phyloP scores from a whole-genome alignment of 306 rosid genomes.

The Cucurbita moschata region DNA sequence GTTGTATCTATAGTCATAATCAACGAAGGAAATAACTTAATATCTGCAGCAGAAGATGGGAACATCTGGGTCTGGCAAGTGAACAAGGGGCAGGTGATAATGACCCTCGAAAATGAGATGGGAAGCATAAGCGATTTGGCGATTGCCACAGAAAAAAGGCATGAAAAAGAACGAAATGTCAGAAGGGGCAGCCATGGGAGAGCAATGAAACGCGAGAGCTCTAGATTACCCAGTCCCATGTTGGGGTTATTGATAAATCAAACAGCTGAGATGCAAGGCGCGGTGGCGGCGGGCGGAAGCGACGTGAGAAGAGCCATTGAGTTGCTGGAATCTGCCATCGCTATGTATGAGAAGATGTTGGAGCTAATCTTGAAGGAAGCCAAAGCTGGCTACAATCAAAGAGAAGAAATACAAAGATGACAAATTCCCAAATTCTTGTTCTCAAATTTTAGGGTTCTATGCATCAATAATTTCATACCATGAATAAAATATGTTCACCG shows the following conservation, averaged over 20 bases:
- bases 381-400: conserved; percentile 5
- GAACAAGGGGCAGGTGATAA: conserved; percentile 21
- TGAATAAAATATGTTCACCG: too few relatives aligned
- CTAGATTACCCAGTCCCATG: conserved; percentile 12
- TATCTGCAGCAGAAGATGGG: conserved; percentile 67
- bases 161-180: neutral
- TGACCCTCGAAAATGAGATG: conserved; percentile 20
- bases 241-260: conserved; percentile 13
- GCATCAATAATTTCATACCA: neutral
- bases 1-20: conserved; percentile 29
- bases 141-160: conserved; percentile 11
- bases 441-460: neutral
- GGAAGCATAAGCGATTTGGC: conserved; percentile 41
- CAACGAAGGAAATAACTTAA: conserved; percentile 35
- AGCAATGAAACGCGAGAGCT: neutral
- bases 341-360: conserved; percentile 45
- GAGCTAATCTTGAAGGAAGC: conserved; percentile 56
- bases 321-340: conserved; percentile 51
- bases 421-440: neutral
- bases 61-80: conserved; percentile 43
- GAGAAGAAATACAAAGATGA: neutral
- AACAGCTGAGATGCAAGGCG: conserved; percentile 21
- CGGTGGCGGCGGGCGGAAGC: conserved; percentile 2
- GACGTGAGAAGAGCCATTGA: conserved; percentile 44
- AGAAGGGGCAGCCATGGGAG: neutral